phyloP scores from a whole-genome alignment of 805 yeast species.

The Tetrapisispora fleetii region DNA sequence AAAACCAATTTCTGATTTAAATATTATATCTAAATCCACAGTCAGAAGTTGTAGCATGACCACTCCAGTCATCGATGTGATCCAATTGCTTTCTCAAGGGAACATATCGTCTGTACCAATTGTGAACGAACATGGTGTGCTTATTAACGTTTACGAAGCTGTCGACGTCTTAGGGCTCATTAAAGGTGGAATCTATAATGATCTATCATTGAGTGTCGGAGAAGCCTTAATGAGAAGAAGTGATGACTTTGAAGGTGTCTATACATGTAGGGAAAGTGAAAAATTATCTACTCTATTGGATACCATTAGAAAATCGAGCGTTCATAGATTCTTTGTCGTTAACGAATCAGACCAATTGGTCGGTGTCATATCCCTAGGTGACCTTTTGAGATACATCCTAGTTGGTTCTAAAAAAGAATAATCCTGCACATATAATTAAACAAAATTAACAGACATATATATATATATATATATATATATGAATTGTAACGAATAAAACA shows the following conservation, averaged over 20 bases:
- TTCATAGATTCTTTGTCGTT: slow-evolving; percentile 87
- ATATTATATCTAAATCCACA: slow-evolving; percentile 45
- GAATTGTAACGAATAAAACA: background rate
- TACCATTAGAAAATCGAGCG: slow-evolving; percentile 80
- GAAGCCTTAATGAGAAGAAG: slow-evolving; percentile 84
- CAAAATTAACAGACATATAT: background rate
- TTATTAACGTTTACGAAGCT: slow-evolving; percentile 89
- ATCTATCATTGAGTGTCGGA: slow-evolving; percentile 83
- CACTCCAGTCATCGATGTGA: slow-evolving; percentile 90
- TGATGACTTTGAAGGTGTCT: slow-evolving; percentile 95
- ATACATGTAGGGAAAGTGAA: slow-evolving; percentile 86
- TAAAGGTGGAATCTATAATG: slow-evolving; percentile 90
- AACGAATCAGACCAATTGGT: slow-evolving; percentile 68
- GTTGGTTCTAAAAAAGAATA: slow-evolving; percentile 37
- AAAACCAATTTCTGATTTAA: slow-evolving; percentile 62
- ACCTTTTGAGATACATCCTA: slow-evolving; percentile 74
- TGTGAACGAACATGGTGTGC: slow-evolving; percentile 54
- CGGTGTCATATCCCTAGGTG: slow-evolving; percentile 86
- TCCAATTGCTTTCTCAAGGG: slow-evolving; percentile 63
- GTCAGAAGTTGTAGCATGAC: slow-evolving; percentile 78
- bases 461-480: background rate
- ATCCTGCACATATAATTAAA: background rate
- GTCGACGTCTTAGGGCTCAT: slow-evolving; percentile 88
- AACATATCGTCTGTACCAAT: slow-evolving; percentile 93
- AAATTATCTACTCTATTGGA: slow-evolving; percentile 83